These are phyloP conservation scores for Echium plantagineum DNA, from an alignment of 257 asterid species.

Conservation along the genomic window DNA sequence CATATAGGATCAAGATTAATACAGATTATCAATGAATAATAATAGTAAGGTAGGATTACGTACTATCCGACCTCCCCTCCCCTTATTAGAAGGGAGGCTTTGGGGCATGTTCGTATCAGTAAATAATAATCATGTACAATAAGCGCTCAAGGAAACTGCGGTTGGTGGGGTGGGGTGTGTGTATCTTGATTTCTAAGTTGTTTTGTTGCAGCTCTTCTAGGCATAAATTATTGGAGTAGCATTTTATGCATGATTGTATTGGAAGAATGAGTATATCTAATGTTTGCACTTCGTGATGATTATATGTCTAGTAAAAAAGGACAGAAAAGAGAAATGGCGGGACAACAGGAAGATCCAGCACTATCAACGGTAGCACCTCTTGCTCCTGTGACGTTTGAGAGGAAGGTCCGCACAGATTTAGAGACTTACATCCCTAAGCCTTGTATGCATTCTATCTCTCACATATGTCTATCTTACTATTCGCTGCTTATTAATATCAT, in stretches of 20 bases:
- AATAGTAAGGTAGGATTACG: too few species aligned
- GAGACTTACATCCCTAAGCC: conserved; percentile 66
- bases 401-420: conserved; percentile 54
- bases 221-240: too few species aligned
- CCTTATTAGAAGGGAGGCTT: too few species aligned
- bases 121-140: too few species aligned
- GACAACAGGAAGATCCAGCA: conserved; percentile 34
- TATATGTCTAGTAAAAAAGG: neutral
- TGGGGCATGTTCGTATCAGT: too few species aligned
- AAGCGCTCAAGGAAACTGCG: too few species aligned
- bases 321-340: conserved; percentile 17
- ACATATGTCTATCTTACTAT: neutral
- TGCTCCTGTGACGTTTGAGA: conserved; percentile 63
- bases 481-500: neutral
- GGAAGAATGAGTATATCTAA: neutral
- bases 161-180: too few species aligned
- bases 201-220: too few species aligned
- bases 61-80: too few species aligned
- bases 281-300: neutral
- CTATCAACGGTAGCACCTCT: conserved; percentile 58
- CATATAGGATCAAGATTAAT: neutral
- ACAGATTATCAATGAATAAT: too few species aligned
- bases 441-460: conserved; percentile 26
- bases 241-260: neutral
- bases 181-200: too few species aligned